Base-by-base conservation (phyloP, 345 rosid species). In the Arabis hirsuta region DNA sequence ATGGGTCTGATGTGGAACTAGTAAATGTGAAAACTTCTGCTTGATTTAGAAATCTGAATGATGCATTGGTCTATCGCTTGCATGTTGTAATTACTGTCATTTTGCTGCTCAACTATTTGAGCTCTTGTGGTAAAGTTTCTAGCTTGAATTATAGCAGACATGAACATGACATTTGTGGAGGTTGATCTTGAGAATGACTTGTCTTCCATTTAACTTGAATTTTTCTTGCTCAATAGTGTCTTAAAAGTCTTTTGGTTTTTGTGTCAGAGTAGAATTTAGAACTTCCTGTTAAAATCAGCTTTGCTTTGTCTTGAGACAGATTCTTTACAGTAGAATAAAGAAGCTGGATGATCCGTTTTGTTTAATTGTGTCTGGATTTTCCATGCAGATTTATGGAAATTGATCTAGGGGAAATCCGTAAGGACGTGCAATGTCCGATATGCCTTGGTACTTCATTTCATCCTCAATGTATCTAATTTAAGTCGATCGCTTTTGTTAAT, bases 401-500 rank as follows among this genome's bases (percentile, higher is more conserved):
- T 52, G 84, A 84, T 61, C 76, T 81, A 51, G 75, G 85, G 10
- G 93, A 88, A 48, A 77, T 90, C 71, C 88, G 86, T 26, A 88
- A 86, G 70, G 91, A 86, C 70, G 91, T 90, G 53, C 96, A 88
- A 60, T 90, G 96, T 73, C 93, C 90, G 2, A 90, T 90, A 65
- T 90, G 93, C 71, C 64, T 89, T 63, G 96, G 96, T 89, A 75
- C 71, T 36, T 71, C 4, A 11, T 31, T 57, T 67, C 56, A 31
- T 62, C 39, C 19, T 44, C 12, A 43, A 62, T 51, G 4, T 53
- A 41, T 24, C 34, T 11, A 13, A 3, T 48, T 48, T 11, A 55
- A 16, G 44, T 41, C 4, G 2, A 12, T 7, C n/a, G 13, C 46
- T 45, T 69, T 44, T 26, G 6, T 2, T 32, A 20, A 56, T 41